phyloP scores from a whole-genome alignment of 352 stramenopile species.

The Phytophthora macrochlamydospora region DNA sequence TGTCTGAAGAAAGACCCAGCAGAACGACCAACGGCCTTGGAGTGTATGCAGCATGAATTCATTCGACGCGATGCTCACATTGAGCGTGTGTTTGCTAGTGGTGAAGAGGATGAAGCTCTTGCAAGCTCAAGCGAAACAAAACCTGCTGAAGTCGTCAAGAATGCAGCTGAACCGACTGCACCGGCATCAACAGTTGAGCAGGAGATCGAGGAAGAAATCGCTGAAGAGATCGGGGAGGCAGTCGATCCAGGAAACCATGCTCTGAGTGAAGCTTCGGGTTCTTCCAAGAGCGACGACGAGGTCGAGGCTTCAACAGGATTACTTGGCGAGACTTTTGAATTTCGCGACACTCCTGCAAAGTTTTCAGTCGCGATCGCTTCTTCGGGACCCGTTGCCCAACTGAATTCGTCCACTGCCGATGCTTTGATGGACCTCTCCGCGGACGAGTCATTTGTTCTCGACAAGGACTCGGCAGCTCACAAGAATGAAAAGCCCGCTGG shows the following conservation, averaged over 20 bases:
- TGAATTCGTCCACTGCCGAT: constrained; percentile 16
- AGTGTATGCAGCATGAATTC: constrained; percentile 93
- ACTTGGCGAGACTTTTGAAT: constrained; percentile 27
- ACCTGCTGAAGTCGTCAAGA: neutral
- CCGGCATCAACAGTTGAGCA: constrained; percentile 20
- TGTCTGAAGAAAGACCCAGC: constrained; percentile 77
- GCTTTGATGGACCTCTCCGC: constrained; percentile 42
- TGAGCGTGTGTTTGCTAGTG: constrained; percentile 39
- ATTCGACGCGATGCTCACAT: constrained; percentile 54
- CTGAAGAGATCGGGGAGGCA: constrained; percentile 35
- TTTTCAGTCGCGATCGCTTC: neutral
- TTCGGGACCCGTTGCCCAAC: neutral
- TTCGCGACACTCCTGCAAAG: constrained; percentile 10
- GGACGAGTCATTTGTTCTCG: constrained; percentile 31
- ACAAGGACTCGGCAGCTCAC: constrained; percentile 4
- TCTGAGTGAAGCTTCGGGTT: constrained; percentile 16
- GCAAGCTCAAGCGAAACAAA: neutral
- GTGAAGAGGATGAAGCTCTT: constrained; percentile 5
- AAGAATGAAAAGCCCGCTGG: constrained; percentile 7
- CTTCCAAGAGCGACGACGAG: constrained; percentile 26
- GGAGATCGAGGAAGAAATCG: constrained; percentile 38
- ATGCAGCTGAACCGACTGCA: neutral
- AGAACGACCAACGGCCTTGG: constrained; percentile 80
- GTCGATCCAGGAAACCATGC: constrained; percentile 11
- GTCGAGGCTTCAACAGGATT: constrained; percentile 16